Conservation (phyloP, 192 early-diverging fungal genomes). For the Phlyctochytrium planicorne region DNA sequence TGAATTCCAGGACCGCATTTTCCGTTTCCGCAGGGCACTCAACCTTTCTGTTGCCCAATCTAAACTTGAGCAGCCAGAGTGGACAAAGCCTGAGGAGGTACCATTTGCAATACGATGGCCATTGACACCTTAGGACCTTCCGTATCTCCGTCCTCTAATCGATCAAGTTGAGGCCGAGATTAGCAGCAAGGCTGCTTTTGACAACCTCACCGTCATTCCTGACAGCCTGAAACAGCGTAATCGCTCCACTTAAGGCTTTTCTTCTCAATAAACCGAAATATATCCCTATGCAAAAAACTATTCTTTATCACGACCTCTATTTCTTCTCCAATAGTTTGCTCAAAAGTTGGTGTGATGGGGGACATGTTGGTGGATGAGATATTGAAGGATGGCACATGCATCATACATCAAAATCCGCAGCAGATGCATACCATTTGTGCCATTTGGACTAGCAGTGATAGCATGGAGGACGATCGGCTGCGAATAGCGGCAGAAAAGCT, state of each 20-base stretch:
- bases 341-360: too few relatives aligned
- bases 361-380: too few relatives aligned
- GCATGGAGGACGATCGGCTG: too few relatives aligned
- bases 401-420: too few relatives aligned
- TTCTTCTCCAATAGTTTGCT: too few relatives aligned
- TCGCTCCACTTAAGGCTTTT: constrained; percentile 15
- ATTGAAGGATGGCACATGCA: too few relatives aligned
- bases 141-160: constrained; percentile 81
- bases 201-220: constrained; percentile 42
- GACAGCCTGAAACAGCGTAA: constrained; percentile 38
- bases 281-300: background rate
- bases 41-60: constrained; percentile 72
- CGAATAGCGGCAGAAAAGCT: too few relatives aligned
- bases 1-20: constrained; percentile 65
- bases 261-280: background rate
- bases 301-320: too few relatives aligned
- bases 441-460: too few relatives aligned
- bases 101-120: background rate
- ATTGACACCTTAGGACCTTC: constrained; percentile 60
- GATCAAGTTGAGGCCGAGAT: constrained; percentile 78
- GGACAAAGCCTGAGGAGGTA: constrained; percentile 79
- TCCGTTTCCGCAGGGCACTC: constrained; percentile 77
- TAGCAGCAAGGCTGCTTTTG: constrained; percentile 48
- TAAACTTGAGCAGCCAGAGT: constrained; percentile 64
- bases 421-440: too few relatives aligned